These are phyloP conservation scores for Plasmodium blacklocki DNA, from an alignment of 169 alveolate genomes.

Conservation along the genomic window DNA sequence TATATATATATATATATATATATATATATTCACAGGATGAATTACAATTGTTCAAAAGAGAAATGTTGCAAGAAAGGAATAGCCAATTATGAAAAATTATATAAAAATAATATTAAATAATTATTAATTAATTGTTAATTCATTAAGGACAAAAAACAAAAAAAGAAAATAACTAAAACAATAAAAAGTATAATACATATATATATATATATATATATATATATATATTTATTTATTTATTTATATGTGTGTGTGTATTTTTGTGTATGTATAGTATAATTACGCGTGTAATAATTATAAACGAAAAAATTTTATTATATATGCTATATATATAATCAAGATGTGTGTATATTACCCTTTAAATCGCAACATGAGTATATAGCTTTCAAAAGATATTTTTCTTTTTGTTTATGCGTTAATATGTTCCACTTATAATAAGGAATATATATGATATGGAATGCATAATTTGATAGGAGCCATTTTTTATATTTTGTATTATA, in stretches of 20 bases:
- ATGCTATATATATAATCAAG: too few species aligned
- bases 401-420: conserved; percentile 23
- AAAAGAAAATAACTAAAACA: neutral
- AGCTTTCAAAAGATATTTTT: conserved; percentile 11
- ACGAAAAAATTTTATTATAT: too few species aligned
- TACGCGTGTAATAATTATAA: too few species aligned
- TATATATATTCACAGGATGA: conserved; percentile 22
- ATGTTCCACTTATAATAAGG: conserved; percentile 58
- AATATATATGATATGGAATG: conserved; percentile 21
- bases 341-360: too few species aligned
- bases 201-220: neutral
- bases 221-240: neutral
- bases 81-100: neutral
- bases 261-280: too few species aligned
- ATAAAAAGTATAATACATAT: neutral
- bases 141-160: neutral
- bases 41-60: conserved; percentile 49
- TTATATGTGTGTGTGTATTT: neutral
- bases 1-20: too few species aligned
- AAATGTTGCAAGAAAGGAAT: conserved; percentile 14
- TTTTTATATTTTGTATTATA: conserved; percentile 57
- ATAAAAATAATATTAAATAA: too few species aligned
- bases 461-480: conserved; percentile 31
- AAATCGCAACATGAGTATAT: neutral
- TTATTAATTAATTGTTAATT: neutral